Base-by-base conservation (phyloP, 805 yeast genomes). In the Cyberlindnera saturnus region DNA sequence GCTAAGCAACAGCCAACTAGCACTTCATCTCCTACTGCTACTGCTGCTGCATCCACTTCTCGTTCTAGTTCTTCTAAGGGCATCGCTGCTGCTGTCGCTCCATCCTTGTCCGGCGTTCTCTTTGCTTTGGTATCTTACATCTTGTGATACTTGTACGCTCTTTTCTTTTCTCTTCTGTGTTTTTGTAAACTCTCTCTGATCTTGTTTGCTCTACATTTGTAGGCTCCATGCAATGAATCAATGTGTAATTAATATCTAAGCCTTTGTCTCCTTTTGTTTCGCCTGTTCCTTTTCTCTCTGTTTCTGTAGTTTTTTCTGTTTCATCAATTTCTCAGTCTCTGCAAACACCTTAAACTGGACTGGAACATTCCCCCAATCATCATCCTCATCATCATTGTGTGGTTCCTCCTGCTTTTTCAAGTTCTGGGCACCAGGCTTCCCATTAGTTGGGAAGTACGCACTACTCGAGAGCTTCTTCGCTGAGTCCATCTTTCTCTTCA, bases 311-410 rank as follows among this genome's bases (percentile, higher is more conserved):
- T 40, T 48, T 44, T 48, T 55, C 46, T 45, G 42, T 49, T 80
- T 77, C 57, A 85, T 64, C 56, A 70, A 69, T 64, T 79, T 79
- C 62, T 90, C 97, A 40, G 88, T 78, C 52, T 84, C 83, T 1
- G 95, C 88, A 69, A 90, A 91, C 5, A 79, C 96, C 46, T 77
- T 73, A 52, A 91, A 79, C 18, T 84, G 79, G 13, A 82, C 70
- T 8, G 95, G 95, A 42, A 90, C 82, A 42, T 75, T 75, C 18
- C 67, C 64, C 77, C 77, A 74, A 5, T 67, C 75, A 28, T 73
- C 75, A 5, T 69, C 74, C 23, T 19, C 23, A 3, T 61, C 64
- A 6, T 66, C 71, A 16, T 49, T 63, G 0, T 47, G 58, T 2
- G 59, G 60, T 1, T 52, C 55, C 13, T 51, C 53, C 14, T 56